These are phyloP conservation scores for Boletus reticuloceps DNA, from an alignment of 768 basidiomycete species.

Conservation along the genomic window DNA sequence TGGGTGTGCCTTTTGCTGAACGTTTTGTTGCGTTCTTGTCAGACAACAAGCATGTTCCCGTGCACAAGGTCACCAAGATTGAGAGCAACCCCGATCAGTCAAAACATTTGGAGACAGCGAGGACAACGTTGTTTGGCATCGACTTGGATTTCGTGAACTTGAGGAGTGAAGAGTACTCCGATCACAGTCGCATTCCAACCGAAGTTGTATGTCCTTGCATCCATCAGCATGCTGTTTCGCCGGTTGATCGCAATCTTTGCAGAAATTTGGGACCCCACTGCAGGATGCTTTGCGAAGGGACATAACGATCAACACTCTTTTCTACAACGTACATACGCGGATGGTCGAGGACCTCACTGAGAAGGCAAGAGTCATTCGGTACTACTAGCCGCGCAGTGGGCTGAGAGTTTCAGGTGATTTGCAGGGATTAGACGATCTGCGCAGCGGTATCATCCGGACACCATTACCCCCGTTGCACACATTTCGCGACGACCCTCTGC, in stretches of 20 bases:
- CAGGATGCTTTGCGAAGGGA: slow-evolving; percentile 91
- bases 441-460: slow-evolving; percentile 76
- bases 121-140: slow-evolving; percentile 71
- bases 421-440: slow-evolving; percentile 84
- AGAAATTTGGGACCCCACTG: slow-evolving; percentile 90
- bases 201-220: slow-evolving; percentile 59
- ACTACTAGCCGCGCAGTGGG: not conserved
- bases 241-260: slow-evolving; percentile 2
- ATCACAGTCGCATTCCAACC: slow-evolving; percentile 84
- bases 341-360: slow-evolving; percentile 84
- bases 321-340: slow-evolving; percentile 91
- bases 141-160: slow-evolving; percentile 95
- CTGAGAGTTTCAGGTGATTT: slow-evolving; percentile 7
- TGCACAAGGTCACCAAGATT: slow-evolving; percentile 70
- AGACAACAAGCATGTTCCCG: slow-evolving; percentile 28
- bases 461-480: slow-evolving; percentile 86
- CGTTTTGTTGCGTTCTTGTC: slow-evolving; percentile 61
- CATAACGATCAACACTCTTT: slow-evolving; percentile 92
- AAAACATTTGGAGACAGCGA: slow-evolving; percentile 96
- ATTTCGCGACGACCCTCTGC: slow-evolving; percentile 90
- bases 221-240: not conserved
- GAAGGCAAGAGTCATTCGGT: slow-evolving; percentile 46
- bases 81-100: slow-evolving; percentile 95
- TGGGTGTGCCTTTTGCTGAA: slow-evolving; percentile 86
- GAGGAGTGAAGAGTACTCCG: slow-evolving; percentile 87